Percentiles rank a stretch among this genome's conserved stretches.
Conservation (phyloP, 768 basidiomycete genomes). For the Leucogyrophana mollusca region DNA sequence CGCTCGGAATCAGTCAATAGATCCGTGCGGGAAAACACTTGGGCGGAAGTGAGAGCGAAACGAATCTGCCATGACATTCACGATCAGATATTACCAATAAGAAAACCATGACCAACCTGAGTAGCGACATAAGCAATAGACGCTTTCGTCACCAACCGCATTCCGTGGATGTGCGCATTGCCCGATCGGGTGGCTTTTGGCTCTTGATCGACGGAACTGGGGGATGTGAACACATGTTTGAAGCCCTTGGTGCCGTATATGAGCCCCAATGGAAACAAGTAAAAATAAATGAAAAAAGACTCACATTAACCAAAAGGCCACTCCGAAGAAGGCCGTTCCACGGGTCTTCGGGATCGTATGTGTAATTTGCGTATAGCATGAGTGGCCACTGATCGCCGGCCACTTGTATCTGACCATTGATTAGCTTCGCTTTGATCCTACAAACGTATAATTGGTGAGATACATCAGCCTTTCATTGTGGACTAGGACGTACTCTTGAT, state of each 20-base stretch:
- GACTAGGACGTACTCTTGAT: conserved; percentile 9
- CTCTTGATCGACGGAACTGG: conserved; percentile 27
- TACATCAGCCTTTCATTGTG: no score
- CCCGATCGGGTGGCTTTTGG: conserved; percentile 23
- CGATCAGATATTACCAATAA: no score
- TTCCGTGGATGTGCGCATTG: conserved; percentile 18
- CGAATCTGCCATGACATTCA: conserved; percentile 7
- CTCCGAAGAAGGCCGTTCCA: conserved; percentile 23
- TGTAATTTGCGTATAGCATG: conserved; percentile 15
- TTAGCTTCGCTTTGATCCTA: conserved; percentile 8
- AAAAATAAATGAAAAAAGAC: background rate
- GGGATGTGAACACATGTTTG: conserved; percentile 29
- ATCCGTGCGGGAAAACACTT: conserved; percentile 17
- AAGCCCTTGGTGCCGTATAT: conserved; percentile 13
- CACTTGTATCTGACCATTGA: conserved; percentile 5
- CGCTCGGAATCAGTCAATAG: conserved; percentile 15
- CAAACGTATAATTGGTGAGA: background rate
- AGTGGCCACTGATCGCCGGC: conserved; percentile 18
- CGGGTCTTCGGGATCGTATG: conserved; percentile 11
- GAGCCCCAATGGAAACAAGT: no score
- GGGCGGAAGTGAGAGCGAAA: conserved; percentile 16
- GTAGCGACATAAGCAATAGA: conserved; percentile 22
- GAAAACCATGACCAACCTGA: conserved; percentile 4
- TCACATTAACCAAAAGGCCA: conserved; percentile 19
- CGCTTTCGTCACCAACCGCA: conserved; percentile 9